These are phyloP conservation scores for Phytophthora pisi DNA, from an alignment of 352 stramenopile genomes.

Conservation along the genomic window DNA sequence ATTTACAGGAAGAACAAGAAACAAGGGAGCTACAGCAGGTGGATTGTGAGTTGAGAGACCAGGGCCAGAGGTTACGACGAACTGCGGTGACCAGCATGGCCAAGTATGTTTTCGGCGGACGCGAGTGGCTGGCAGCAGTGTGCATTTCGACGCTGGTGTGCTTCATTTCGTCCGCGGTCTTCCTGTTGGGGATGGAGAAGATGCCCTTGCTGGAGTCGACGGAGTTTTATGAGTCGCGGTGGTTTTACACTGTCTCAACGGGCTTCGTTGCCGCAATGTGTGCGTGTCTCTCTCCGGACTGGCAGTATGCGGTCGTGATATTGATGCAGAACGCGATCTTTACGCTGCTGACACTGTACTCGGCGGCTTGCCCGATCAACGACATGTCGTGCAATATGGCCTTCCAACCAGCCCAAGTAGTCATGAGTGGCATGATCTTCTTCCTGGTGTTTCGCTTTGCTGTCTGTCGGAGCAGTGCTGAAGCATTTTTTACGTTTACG, in stretches of 20 bases:
- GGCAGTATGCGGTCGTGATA: slow-evolving; percentile 51
- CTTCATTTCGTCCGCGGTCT: slow-evolving; percentile 35
- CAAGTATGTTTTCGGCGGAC: slow-evolving; percentile 33
- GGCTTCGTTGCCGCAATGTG: slow-evolving; percentile 49
- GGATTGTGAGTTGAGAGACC: slow-evolving; percentile 34
- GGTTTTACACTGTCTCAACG: slow-evolving; percentile 52
- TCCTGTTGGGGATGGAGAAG: slow-evolving; percentile 38
- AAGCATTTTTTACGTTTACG: slow-evolving; percentile 51
- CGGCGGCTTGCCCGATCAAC: slow-evolving; percentile 63
- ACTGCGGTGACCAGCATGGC: slow-evolving; percentile 40
- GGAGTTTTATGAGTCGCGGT: slow-evolving; percentile 57
- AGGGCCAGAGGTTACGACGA: slow-evolving; percentile 22
- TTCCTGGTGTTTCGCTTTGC: slow-evolving; percentile 56
- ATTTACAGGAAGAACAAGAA: slow-evolving; percentile 35
- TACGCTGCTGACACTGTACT: slow-evolving; percentile 65
- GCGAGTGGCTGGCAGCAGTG: slow-evolving; percentile 53
- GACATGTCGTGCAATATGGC: slow-evolving; percentile 47
- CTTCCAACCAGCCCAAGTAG: slow-evolving; percentile 38
- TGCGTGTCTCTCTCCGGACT: slow-evolving; percentile 56
- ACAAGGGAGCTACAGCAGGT: slow-evolving; percentile 28
- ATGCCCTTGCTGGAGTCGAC: slow-evolving; percentile 48
- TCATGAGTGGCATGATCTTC: slow-evolving; percentile 41
- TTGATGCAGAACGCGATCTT: slow-evolving; percentile 56
- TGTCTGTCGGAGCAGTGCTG: slow-evolving; percentile 29
- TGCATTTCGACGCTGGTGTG: slow-evolving; percentile 41